Percentiles rank a stretch among this genome's conserved stretches.
Evolutionary conservation across 106 monocot genomes (phyloP).

Genomic region (Allium fistulosum): DNA sequence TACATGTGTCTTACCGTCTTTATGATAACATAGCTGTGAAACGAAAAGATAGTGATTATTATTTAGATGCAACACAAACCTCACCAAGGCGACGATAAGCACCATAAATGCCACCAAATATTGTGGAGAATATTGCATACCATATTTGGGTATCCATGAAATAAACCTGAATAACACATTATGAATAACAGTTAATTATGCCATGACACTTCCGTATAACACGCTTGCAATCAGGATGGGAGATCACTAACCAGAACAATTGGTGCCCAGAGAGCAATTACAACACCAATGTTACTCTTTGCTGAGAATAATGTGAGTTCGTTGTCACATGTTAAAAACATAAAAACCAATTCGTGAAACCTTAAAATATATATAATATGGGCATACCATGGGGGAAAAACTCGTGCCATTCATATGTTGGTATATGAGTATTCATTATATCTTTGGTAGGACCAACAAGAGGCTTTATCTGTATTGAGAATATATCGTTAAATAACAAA

Average conservation of each 20-base stretch:
- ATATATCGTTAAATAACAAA: not conserved
- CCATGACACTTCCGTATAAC: not conserved
- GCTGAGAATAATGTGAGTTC: constrained; percentile 24
- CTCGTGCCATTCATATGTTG: constrained; percentile 87
- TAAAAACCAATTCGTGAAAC: not conserved
- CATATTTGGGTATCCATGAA: constrained; percentile 96
- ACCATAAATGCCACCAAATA: constrained; percentile 82
- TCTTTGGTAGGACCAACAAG: constrained; percentile 80
- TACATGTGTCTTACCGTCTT: too few species aligned
- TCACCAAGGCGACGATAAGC: constrained; percentile 86
- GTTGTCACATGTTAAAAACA: not conserved
- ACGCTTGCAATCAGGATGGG: not conserved
- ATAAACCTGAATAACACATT: constrained; percentile 48
- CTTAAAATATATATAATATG: not conserved
- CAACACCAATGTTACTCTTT: constrained; percentile 86
- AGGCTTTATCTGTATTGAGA: constrained; percentile 77
- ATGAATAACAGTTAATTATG: not conserved
- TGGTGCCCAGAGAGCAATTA: constrained; percentile 88
- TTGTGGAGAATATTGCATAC: constrained; percentile 84
- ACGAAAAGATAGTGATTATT: too few species aligned
- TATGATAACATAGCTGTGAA: too few species aligned
- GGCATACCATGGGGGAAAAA: constrained; percentile 85
- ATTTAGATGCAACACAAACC: constrained; percentile 18
- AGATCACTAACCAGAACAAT: constrained; percentile 63
- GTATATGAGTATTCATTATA: constrained; percentile 65